A percentile compares a stretch with the other conserved stretches of the same genome.
phyloP scores from a whole-genome alignment of 2,329 filamentous ascomycete species.

The Sarocladium brachiariae region DNA sequence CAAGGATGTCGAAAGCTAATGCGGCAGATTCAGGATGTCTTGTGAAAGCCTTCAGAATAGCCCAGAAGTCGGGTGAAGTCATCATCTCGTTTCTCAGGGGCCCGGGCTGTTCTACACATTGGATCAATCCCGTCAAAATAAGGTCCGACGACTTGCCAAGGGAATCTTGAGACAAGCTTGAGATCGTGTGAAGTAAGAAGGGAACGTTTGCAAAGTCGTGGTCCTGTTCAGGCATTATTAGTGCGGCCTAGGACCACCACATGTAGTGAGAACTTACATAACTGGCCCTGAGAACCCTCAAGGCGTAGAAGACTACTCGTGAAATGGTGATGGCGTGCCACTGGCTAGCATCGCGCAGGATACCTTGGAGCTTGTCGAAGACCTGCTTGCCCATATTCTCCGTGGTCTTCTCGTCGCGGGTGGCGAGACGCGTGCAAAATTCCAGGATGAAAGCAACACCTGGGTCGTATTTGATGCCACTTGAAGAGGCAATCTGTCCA shows the following conservation, averaged over 20 bases:
- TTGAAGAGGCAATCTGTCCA: constrained; percentile 27
- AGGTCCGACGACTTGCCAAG: constrained; percentile 70
- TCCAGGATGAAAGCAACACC: constrained; percentile 86
- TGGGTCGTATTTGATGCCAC: constrained; percentile 69
- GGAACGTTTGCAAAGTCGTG: constrained; percentile 88
- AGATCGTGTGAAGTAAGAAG: constrained; percentile 85
- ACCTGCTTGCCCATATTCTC: constrained; percentile 70
- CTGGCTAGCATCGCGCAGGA: constrained; percentile 71
- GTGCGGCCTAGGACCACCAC: background rate
- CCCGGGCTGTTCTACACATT: constrained; percentile 71
- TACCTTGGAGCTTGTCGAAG: constrained; percentile 69
- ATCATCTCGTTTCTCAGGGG: constrained; percentile 86
- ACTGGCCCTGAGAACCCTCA: constrained; percentile 73
- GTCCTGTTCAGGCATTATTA: constrained; percentile 46
- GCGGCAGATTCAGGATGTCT: constrained; percentile 62
- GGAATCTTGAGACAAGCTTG: constrained; percentile 72
- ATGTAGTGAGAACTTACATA: constrained; percentile 57
- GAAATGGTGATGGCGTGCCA: constrained; percentile 81
- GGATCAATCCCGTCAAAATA: constrained; percentile 69
- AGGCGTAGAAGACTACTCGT: constrained; percentile 77
- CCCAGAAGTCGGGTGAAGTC: constrained; percentile 96
- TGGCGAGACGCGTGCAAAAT: constrained; percentile 73
- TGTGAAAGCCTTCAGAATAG: constrained; percentile 71
- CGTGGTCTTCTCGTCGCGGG: constrained; percentile 68
- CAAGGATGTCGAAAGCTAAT: constrained; percentile 80